Percentiles rank a stretch among this genome's conserved stretches.
phyloP scores from a whole-genome alignment of 2,329 filamentous ascomycete species.

The Pseudogymnoascus sp. region DNA sequence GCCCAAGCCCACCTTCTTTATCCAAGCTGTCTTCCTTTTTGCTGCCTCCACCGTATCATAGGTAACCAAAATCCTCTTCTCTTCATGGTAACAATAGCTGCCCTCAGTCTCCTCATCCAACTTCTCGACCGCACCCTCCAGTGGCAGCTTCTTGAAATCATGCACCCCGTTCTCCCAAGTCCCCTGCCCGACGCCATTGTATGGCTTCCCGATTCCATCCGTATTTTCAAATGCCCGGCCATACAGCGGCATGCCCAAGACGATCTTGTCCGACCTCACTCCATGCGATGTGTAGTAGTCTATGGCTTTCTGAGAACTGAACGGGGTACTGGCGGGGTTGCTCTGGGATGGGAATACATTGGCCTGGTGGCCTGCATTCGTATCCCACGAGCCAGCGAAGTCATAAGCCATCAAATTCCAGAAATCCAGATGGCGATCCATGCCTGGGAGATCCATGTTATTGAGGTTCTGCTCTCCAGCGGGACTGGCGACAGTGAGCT shows the following conservation, averaged over 20 bases:
- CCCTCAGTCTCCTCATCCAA: slow-evolving; percentile 58
- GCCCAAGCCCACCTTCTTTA: slow-evolving; percentile 59
- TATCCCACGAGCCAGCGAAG: slow-evolving; percentile 76
- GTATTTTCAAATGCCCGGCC: slow-evolving; percentile 79
- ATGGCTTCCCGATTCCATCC: slow-evolving; percentile 62
- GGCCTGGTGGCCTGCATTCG: slow-evolving; percentile 64
- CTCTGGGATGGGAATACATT: slow-evolving; percentile 59
- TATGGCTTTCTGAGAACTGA: slow-evolving; percentile 65
- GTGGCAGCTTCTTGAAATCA: slow-evolving; percentile 81
- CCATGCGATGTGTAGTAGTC: slow-evolving; percentile 59
- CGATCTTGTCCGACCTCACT: slow-evolving; percentile 63
- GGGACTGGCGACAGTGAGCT: slow-evolving; percentile 57
- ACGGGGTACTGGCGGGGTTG: slow-evolving; percentile 63
- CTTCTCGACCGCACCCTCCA: slow-evolving; percentile 54
- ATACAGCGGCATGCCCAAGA: slow-evolving; percentile 88
- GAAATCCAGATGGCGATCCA: slow-evolving; percentile 62
- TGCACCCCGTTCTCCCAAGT: slow-evolving; percentile 79
- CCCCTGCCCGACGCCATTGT: slow-evolving; percentile 65
- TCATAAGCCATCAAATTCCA: slow-evolving; percentile 88
- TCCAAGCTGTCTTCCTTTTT: slow-evolving; percentile 61
- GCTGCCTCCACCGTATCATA: slow-evolving; percentile 70
- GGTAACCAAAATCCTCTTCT: slow-evolving; percentile 58
- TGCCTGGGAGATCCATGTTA: slow-evolving; percentile 52
- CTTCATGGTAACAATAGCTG: slow-evolving; percentile 67
- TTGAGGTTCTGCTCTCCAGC: slow-evolving; percentile 55